phyloP scores from a whole-genome alignment of 2,329 filamentous ascomycete species.

The Rhinocladiella similis region DNA sequence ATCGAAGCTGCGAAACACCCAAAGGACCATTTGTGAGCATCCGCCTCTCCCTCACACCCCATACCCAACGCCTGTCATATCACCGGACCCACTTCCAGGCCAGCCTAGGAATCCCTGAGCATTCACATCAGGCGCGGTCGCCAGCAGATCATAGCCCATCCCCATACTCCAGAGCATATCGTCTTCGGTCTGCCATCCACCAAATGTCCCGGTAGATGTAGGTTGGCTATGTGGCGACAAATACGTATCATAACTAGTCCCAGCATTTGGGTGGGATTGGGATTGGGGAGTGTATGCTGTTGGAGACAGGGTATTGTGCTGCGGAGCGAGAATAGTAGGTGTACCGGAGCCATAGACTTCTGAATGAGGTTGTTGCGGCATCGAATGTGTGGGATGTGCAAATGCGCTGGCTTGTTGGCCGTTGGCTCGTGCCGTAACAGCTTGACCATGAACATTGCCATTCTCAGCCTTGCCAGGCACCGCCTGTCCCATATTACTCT shows the following conservation, averaged over 20 bases:
- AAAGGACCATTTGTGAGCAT: too few relatives aligned
- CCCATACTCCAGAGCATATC: constrained; percentile 31
- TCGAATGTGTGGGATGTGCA: not conserved
- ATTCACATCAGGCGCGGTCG: constrained; percentile 25
- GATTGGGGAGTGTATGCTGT: constrained; percentile 7
- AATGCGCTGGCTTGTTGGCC: not conserved
- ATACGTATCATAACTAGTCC: constrained; percentile 16
- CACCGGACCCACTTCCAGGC: constrained; percentile 12
- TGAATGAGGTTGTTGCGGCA: constrained; percentile 1
- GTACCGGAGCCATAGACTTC: not conserved
- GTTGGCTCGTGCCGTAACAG: not conserved
- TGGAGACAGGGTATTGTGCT: constrained; percentile 11
- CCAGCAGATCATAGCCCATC: constrained; percentile 29
- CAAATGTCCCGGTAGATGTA: constrained; percentile 20
- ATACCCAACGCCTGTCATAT: not conserved
- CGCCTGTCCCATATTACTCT: constrained; percentile 16
- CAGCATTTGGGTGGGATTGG: constrained; percentile 3
- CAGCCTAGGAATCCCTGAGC: constrained; percentile 22
- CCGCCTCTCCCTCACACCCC: not conserved
- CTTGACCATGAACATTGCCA: not conserved
- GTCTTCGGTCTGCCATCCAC: constrained; percentile 29
- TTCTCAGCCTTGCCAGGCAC: not conserved
- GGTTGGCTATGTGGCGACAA: constrained; percentile 17
- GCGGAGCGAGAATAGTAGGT: not conserved
- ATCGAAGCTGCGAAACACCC: not conserved